Base-by-base conservation (phyloP, 306 rosid species). In the Dryas alaskensis region DNA sequence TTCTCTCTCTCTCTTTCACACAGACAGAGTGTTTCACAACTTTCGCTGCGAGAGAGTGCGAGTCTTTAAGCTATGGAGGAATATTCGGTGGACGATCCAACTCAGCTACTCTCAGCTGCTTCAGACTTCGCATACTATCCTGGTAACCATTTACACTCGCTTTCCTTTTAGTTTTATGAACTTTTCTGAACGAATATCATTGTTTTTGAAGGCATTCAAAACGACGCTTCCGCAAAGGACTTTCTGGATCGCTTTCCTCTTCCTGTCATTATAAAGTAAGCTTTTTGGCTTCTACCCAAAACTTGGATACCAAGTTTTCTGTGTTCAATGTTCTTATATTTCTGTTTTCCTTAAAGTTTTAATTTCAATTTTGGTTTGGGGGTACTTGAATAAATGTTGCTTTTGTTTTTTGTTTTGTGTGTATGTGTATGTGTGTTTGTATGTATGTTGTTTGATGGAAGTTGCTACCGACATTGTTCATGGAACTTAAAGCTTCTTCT, bases 211-310 rank as follows among this genome's bases (percentile, higher is more conserved):
- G 98, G 96, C n/a, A 63, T 73, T 64, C 94, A 76, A 49, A 85
- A 67, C 73, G 96, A 93, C 61, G 90, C 78, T 69, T 86, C 97
- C 37, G 86, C 85, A 1, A 82, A 77, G 80, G 78, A 81, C 8
- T 94, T 94, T 65, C 91, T 94, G 43, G 75, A 79, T 76, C 90
- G 90, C 73, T 89, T 88, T 78, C 98, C 97, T 22, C 97, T 94
- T 37, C 92, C 88, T 0, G 82, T 80, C 67, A 72, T 91, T 16
- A 82, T 91, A 72, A 86, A 84, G 98, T 94, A 72, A 46, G 45
- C 10, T 44, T 37, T 80, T 44, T 44, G 12, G 14, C 27, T 27
- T 3, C 3, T 6, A 40, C 49, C 47, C 67, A 16, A 7, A 40
- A 4, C 48, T 62, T 62, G 0, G 40, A 3, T 13, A 19, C 65